Evolutionary conservation across 2,329 filamentous ascomycete species (phyloP), one percentile per base, ranked within the genome.

Genomic region (Clarireedia homoeocarpa): DNA sequence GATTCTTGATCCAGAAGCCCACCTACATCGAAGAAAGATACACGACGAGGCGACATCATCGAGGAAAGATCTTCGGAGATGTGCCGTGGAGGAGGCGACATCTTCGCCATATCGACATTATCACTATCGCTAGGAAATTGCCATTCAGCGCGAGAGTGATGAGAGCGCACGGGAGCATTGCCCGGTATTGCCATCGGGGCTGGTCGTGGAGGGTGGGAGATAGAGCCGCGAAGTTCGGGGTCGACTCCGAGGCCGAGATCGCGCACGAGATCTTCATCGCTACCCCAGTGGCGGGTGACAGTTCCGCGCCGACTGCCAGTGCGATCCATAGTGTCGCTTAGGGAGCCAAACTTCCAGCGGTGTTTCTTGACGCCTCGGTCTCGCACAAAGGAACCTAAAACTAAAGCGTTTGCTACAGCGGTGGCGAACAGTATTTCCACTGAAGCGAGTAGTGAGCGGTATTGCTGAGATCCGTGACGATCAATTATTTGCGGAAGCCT

Each of bases 341-440:
- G 73, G 12, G 77, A 73, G 15, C 77, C 77, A 59, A 82, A 79
- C 53, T 86, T 85, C 73, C 88, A 96, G 68, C 90, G 94, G 56
- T 80, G 79, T 72, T 95, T 96, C 77, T 97, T 97, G 42, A 91
- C 75, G 26, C 94, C 94, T 53, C 89, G 82, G 69, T 97, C 92
- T 14, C 92, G 83, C 27, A 97, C 84, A 67, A 97, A 97, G 0
- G 91, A 95, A 12, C 92, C 92, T 2, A 99, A 81, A 1, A 96
- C 88, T 20, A 99, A 78, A 3, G 87, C 85, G 69, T 97, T 99
- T 12, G 92, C 89, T 0, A 95, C 87, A 0, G 84, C 83, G 0
- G 91, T 89, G 5, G 94, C 91, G 51, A 92, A 91, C 1, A 97
- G 78, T 6, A 97, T 86, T 68, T 99, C 94, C 17, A 95, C 78